Conservation (phyloP, 2,329 filamentous ascomycete genomes). For the Mariannaea sp. region DNA sequence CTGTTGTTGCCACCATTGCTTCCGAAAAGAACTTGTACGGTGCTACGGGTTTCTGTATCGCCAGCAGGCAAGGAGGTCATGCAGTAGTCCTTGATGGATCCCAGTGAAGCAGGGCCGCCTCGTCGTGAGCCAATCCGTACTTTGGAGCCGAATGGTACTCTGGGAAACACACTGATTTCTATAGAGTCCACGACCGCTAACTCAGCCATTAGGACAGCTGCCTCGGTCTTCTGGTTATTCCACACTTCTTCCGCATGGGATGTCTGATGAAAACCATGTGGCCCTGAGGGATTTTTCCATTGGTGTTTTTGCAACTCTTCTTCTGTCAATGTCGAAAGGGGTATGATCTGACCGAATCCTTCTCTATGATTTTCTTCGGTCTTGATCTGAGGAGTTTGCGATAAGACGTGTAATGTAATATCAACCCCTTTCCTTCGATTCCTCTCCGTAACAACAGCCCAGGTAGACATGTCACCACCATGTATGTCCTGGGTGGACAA, state of each 20-base stretch:
- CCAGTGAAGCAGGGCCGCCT: background rate
- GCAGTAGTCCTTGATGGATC: background rate
- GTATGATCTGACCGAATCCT: background rate
- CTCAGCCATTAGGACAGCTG: background rate
- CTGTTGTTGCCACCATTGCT: no score
- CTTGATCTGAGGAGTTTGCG: background rate
- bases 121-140: background rate
- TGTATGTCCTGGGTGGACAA: conserved; percentile 6
- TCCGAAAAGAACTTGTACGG: background rate
- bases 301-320: background rate
- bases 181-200: background rate
- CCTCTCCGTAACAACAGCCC: background rate
- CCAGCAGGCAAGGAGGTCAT: background rate
- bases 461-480: background rate
- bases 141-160: background rate
- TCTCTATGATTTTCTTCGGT: background rate
- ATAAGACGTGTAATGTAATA: conserved; percentile 4
- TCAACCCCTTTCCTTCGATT: conserved; percentile 5
- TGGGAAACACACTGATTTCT: conserved; percentile 3
- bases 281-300: background rate
- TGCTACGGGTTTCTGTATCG: background rate
- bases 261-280: background rate
- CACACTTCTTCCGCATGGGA: background rate
- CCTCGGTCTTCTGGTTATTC: background rate
- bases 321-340: background rate